Evolutionary conservation across 1,284 basidiomycete genomes (phyloP).

Genomic region (Naganishia cerealis): DNA sequence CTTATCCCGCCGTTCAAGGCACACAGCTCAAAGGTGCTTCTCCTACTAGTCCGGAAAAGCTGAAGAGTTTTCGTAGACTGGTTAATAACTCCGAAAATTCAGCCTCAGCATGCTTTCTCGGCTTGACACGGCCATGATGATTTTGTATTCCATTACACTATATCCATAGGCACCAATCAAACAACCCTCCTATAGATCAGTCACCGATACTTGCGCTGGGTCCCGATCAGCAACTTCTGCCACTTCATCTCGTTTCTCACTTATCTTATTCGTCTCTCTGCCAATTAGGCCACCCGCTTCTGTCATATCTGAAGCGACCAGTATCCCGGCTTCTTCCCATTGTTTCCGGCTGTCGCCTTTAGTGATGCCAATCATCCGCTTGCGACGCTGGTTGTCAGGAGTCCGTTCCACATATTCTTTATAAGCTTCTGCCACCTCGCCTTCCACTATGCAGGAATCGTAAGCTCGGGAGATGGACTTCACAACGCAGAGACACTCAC

Average conservation of each 20-base stretch:
- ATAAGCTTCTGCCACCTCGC: constrained; percentile 11
- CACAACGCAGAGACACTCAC: not conserved
- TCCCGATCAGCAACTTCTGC: constrained; percentile 3
- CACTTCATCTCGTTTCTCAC: constrained; percentile 14
- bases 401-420: constrained; percentile 17
- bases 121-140: not conserved
- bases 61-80: constrained; percentile 49
- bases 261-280: constrained; percentile 9
- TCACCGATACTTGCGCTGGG: constrained; percentile 21
- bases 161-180: not conserved
- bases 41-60: constrained; percentile 52
- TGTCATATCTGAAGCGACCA: constrained; percentile 5
- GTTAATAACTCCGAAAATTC: not conserved
- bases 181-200: constrained; percentile 15
- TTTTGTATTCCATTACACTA: constrained; percentile 7
- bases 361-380: constrained; percentile 18
- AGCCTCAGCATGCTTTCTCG: not conserved
- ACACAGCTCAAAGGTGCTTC: not conserved
- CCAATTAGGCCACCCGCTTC: constrained; percentile 10
- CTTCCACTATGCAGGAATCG: constrained; percentile 5
- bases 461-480: not conserved
- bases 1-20: not conserved
- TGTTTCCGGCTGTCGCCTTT: not conserved
- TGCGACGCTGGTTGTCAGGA: constrained; percentile 23
- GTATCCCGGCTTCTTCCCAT: constrained; percentile 23